These are phyloP conservation scores for Mikania micrantha DNA, from an alignment of 129 eudicot species.

Conservation along the genomic window DNA sequence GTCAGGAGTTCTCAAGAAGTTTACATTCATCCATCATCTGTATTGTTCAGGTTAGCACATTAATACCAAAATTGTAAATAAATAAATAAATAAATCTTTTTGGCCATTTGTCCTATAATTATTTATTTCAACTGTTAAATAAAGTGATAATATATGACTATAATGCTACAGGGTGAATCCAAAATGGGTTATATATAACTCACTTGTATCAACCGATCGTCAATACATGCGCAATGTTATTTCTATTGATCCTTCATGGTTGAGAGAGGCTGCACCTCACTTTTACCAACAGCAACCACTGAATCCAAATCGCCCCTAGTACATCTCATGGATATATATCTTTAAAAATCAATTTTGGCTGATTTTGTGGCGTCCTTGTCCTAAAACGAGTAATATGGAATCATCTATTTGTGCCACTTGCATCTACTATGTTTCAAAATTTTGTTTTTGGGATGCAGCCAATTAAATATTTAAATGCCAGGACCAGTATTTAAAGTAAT, in stretches of 20 bases:
- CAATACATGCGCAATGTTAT: slow-evolving; percentile 97
- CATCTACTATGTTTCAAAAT: too few relatives aligned
- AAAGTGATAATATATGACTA: background rate
- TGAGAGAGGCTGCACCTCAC: slow-evolving; percentile 87
- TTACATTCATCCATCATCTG: slow-evolving; percentile 93
- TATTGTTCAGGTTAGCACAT: slow-evolving; percentile 70
- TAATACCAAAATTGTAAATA: background rate
- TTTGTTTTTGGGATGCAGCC: too few relatives aligned
- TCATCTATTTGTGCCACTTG: background rate
- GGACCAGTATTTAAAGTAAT: too few relatives aligned
- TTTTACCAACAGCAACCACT: slow-evolving; percentile 54
- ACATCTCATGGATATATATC: too few relatives aligned
- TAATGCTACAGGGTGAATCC: slow-evolving; percentile 86
- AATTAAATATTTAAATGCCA: too few relatives aligned
- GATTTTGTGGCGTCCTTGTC: background rate
- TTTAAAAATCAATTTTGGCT: background rate
- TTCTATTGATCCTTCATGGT: slow-evolving; percentile 86
- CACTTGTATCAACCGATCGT: slow-evolving; percentile 86
- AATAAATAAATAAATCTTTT: background rate
- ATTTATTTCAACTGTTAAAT: background rate
- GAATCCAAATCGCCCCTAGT: slow-evolving; percentile 24
- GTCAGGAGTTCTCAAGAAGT: slow-evolving; percentile 82
- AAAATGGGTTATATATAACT: slow-evolving; percentile 80
- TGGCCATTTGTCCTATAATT: background rate
- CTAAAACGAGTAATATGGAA: background rate